Conservation (phyloP, 2,329 filamentous ascomycete genomes). For the Trichoderma gracile region DNA sequence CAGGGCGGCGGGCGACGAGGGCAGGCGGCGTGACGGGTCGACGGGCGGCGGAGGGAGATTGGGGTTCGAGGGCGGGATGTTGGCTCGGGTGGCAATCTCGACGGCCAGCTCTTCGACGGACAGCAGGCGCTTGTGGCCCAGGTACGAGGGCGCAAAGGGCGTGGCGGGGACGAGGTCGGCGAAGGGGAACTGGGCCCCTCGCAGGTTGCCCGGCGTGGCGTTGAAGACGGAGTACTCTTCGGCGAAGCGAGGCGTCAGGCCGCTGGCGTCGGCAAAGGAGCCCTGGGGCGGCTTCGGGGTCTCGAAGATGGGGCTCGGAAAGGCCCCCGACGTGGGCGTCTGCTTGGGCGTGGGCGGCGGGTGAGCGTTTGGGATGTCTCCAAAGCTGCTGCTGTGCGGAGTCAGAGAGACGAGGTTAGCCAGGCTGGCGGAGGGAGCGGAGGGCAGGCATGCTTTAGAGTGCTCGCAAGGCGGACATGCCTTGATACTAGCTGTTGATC, state of each 20-base stretch:
- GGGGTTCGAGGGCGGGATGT: constrained; percentile 57
- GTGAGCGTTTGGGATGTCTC: constrained; percentile 59
- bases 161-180: constrained; percentile 46
- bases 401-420: constrained; percentile 15
- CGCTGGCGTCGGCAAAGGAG: constrained; percentile 51
- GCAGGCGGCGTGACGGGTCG: constrained; percentile 58
- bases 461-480: constrained; percentile 39
- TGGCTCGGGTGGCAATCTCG: constrained; percentile 62
- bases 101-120: constrained; percentile 51
- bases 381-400: constrained; percentile 52
- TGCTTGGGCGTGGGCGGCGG: constrained; percentile 59
- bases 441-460: constrained; percentile 27
- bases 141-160: constrained; percentile 36
- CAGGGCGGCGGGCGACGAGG: constrained; percentile 56
- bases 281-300: constrained; percentile 54
- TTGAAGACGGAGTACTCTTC: constrained; percentile 68
- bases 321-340: constrained; percentile 56
- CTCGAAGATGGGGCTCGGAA: constrained; percentile 58
- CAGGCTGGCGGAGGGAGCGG: constrained; percentile 12
- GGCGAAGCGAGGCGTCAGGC: constrained; percentile 63
- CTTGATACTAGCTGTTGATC: constrained; percentile 58
- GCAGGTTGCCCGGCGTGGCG: constrained; percentile 61
- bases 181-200: constrained; percentile 48
- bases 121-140: constrained; percentile 52
- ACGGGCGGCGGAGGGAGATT: constrained; percentile 59